Conservation (phyloP, 805 yeast genomes). For the Cyberlindnera xishuangbannaensis region DNA sequence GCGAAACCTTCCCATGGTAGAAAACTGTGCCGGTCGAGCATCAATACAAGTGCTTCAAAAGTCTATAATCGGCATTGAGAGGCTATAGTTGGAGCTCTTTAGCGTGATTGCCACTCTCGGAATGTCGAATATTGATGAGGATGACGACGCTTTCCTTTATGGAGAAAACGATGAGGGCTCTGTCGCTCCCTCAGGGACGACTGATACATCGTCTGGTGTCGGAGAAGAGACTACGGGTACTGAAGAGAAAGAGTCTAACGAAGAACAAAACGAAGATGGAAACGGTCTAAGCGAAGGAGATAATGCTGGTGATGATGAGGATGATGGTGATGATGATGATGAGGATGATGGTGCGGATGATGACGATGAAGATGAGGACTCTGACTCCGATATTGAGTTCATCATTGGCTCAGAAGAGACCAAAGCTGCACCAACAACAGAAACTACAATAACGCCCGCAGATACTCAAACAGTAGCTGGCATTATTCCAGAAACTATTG, state of each 20-base stretch:
- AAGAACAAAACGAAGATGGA: constrained; percentile 5
- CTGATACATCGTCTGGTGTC: constrained; percentile 2
- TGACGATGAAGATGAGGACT: constrained; percentile 38
- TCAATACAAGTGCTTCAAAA: too few relatives aligned
- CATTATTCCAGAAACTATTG: constrained; percentile 27
- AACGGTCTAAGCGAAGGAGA: too few relatives aligned
- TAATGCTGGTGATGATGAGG: constrained; percentile 16
- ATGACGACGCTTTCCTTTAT: constrained; percentile 55
- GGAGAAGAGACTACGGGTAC: constrained; percentile 20
- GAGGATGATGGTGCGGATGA: constrained; percentile 25
- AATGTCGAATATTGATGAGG: constrained; percentile 37
- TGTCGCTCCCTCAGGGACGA: constrained; percentile 1
- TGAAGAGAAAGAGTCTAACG: constrained; percentile 10
- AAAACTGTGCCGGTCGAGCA: too few relatives aligned
- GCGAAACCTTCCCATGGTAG: too few relatives aligned
- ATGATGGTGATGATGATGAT: constrained; percentile 18
- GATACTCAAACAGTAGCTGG: constrained; percentile 22
- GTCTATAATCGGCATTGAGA: too few relatives aligned
- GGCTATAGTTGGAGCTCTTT: too few relatives aligned
- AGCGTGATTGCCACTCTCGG: too few relatives aligned
- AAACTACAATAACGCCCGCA: constrained; percentile 25
- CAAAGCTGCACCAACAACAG: constrained; percentile 13
- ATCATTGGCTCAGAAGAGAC: constrained; percentile 50
- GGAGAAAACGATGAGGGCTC: constrained; percentile 20
- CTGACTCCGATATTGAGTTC: constrained; percentile 74